A percentile compares a stretch with the other conserved stretches of the same genome.
These are phyloP conservation scores for Leccinum fibrillosum DNA, from an alignment of 768 basidiomycete species.

Conservation along the genomic window DNA sequence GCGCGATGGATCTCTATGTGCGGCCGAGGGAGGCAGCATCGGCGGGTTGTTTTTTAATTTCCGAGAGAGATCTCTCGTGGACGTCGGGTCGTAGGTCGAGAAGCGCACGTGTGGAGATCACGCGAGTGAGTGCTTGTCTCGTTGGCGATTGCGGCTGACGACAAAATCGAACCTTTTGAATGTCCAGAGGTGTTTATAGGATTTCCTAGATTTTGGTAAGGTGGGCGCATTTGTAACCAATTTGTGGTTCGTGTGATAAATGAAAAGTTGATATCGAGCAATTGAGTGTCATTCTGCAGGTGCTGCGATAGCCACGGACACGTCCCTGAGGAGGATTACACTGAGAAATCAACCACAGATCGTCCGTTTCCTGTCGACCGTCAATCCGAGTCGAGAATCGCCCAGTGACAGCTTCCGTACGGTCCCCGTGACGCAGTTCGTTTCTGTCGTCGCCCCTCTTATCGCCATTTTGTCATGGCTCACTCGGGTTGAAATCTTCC, in stretches of 20 bases:
- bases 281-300: conserved; percentile 3
- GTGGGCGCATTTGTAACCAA: conserved; percentile 22
- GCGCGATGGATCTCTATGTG: neutral
- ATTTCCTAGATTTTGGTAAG: conserved; percentile 12
- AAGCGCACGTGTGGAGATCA: conserved; percentile 7
- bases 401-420: neutral
- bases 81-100: conserved; percentile 5
- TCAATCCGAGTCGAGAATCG: conserved; percentile 7
- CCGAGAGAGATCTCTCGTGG: conserved; percentile 14
- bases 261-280: conserved; percentile 21
- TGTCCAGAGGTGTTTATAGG: neutral
- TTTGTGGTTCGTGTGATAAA: conserved; percentile 23
- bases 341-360: conserved; percentile 19
- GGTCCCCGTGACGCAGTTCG: conserved; percentile 1
- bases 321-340: conserved; percentile 25
- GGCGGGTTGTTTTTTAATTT: conserved; percentile 25
- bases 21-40: neutral
- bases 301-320: conserved; percentile 20
- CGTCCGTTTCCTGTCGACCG: conserved; percentile 9
- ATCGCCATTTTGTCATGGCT: conserved; percentile 12
- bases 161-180: neutral
- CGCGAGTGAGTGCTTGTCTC: neutral
- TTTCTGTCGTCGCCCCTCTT: conserved; percentile 10
- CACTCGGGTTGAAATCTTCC: conserved; percentile 16
- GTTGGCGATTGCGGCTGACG: neutral